Base-by-base conservation (phyloP, 2,329 filamentous ascomycete genomes). In the Ophiostoma novo-ulmi region DNA sequence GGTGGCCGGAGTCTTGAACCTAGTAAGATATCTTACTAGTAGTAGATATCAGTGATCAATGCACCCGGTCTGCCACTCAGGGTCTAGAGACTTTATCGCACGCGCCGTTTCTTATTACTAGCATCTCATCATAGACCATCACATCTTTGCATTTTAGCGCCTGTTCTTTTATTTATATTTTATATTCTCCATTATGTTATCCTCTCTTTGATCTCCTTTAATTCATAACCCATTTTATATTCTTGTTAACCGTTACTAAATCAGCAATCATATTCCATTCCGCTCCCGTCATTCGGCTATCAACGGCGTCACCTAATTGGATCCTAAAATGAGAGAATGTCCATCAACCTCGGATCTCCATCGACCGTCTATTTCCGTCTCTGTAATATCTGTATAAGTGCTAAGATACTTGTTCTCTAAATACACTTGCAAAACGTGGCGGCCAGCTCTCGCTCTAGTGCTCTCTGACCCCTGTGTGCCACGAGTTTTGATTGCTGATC, bases 401-500 rank as follows among this genome's bases (percentile, higher is more conserved):
- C 6, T 13, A n/a, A n/a, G n/a, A n/a, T n/a, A 13, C 39, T 44
- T 14, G 14, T 44, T 44, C 31, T 31, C 44, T 48, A 48, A 48
- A 20, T 39, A 8, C 52, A 31, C 31, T 48, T 52, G 39, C 55
- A n/a, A 13, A 64, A 52, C 35, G 64, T 66, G 38, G 39, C 66
- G 31, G 63, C 36, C 38, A 39, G 31, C 41, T 67, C 26, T 48
- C 55, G 5, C 26, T 55, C 68, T 55, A 58, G n/a, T 44, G 48
- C 7, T 58, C 36, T 7, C 17, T 14, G 31, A 64, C 61, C 61
- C 61, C 31, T 64, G 61, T 38, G 61, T 64, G 61, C 61, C 61
- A 64, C 61, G 61, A 58, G 31, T 68, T 22, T 48, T 68, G 41
- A n/a, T 20, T 68, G 36, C 68, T 69, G 35, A 14, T 69, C 35